Percentiles rank a stretch among this genome's conserved stretches.
phyloP scores from a whole-genome alignment of 306 rosid genomes.

The Acacia melanoxylon region DNA sequence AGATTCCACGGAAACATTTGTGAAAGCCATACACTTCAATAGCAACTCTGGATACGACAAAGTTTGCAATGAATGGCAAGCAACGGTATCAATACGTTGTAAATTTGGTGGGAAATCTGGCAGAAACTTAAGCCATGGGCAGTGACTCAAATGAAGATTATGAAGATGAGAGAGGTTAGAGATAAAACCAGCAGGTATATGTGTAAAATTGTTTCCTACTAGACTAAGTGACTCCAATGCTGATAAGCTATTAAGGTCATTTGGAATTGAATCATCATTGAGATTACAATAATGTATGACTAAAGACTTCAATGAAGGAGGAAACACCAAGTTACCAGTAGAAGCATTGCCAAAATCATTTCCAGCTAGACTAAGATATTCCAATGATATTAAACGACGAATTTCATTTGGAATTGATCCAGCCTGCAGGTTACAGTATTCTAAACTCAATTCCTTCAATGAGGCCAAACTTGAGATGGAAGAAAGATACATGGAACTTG shows the following conservation, averaged over 20 bases:
- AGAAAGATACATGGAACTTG: not conserved
- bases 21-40: not conserved
- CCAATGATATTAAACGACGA: not conserved
- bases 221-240: not conserved
- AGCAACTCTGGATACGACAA: not conserved
- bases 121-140: not conserved
- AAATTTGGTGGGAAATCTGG: not conserved
- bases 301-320: not conserved
- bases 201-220: not conserved
- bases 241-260: not conserved
- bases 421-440: not conserved
- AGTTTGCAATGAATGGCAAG: not conserved
- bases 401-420: not conserved
- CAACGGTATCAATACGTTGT: not conserved
- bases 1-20: not conserved
- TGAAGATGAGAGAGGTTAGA: not conserved
- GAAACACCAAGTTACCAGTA: not conserved
- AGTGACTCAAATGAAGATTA: not conserved
- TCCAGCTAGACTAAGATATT: not conserved
- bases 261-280: not conserved
- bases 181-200: not conserved
- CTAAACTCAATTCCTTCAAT: not conserved
- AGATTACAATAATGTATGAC: not conserved
- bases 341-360: not conserved
- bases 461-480: not conserved